phyloP scores from a whole-genome alignment of 192 early-diverging fungal species.

The Podila epigama region DNA sequence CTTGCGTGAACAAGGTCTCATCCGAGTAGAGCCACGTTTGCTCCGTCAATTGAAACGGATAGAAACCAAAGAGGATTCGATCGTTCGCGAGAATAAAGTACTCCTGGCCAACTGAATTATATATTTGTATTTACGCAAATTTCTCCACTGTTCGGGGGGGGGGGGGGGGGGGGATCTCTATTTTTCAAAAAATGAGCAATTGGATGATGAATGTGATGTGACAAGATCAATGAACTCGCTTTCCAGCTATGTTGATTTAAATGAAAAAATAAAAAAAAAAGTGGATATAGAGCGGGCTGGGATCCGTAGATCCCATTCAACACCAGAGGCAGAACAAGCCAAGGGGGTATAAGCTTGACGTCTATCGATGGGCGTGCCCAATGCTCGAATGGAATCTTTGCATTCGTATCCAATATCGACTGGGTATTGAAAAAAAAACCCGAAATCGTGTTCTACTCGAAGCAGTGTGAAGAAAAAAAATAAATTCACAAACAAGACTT shows the following conservation, averaged over 20 bases:
- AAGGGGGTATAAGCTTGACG: slow-evolving; percentile 25
- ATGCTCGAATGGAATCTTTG: slow-evolving; percentile 31
- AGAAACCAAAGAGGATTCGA: background rate
- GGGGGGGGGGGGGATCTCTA: background rate
- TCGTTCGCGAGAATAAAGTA: slow-evolving; percentile 11
- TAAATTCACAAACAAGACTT: background rate
- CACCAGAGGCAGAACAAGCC: slow-evolving; percentile 48
- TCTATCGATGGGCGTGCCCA: slow-evolving; percentile 48
- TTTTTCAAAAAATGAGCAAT: too few species aligned
- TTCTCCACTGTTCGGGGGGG: too few species aligned
- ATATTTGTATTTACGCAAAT: background rate
- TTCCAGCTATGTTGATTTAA: background rate
- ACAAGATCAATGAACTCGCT: slow-evolving; percentile 1
- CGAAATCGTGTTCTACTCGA: slow-evolving; percentile 46
- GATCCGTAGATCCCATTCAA: slow-evolving; percentile 16
- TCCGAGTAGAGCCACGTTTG: slow-evolving; percentile 26
- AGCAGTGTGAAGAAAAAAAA: slow-evolving; percentile 9
- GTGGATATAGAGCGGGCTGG: slow-evolving; percentile 27
- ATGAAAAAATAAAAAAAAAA: background rate
- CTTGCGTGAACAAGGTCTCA: slow-evolving; percentile 8
- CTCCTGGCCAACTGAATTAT: slow-evolving; percentile 7
- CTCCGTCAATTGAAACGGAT: slow-evolving; percentile 23
- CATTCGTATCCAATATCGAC: slow-evolving; percentile 47
- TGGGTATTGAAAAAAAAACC: slow-evolving; percentile 14
- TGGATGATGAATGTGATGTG: background rate